These are phyloP conservation scores for Eucalyptus globulus DNA, from an alignment of 345 rosid genomes.

Conservation along the genomic window DNA sequence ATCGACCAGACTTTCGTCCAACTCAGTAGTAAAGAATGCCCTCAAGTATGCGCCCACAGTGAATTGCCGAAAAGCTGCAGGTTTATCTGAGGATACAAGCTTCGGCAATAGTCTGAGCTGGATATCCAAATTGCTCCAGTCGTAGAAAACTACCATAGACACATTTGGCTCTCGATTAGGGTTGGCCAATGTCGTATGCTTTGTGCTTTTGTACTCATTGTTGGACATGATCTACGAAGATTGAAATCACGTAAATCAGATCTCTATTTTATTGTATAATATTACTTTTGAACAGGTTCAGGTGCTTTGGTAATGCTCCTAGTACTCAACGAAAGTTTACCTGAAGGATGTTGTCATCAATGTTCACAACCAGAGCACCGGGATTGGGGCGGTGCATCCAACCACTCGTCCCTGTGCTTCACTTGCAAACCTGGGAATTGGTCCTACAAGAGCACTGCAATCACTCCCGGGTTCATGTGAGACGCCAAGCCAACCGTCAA, in stretches of 20 bases:
- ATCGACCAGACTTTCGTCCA: conserved; percentile 21
- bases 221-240: conserved; percentile 28
- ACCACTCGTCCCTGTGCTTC: no score
- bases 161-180: conserved; percentile 5
- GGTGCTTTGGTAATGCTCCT: no score
- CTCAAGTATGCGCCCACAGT: neutral
- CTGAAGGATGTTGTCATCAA: no score
- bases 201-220: conserved; percentile 27
- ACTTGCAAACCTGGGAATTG: no score
- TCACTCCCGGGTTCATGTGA: no score
- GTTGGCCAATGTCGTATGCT: conserved; percentile 33
- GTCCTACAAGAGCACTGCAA: no score
- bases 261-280: no score
- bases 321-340: no score
- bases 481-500: conserved; percentile 22
- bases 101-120: conserved; percentile 19
- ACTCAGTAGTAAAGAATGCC: conserved; percentile 22
- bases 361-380: no score
- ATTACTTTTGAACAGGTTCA: no score
- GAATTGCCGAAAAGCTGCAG: conserved; percentile 15
- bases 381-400: no score
- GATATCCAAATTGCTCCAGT: conserved; percentile 3
- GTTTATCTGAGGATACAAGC: conserved; percentile 18
- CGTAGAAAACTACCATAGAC: conserved; percentile 24
- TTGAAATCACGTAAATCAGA: no score